Conservation (phyloP, 2,329 filamentous ascomycete species). For the Fusarium tuaranense region DNA sequence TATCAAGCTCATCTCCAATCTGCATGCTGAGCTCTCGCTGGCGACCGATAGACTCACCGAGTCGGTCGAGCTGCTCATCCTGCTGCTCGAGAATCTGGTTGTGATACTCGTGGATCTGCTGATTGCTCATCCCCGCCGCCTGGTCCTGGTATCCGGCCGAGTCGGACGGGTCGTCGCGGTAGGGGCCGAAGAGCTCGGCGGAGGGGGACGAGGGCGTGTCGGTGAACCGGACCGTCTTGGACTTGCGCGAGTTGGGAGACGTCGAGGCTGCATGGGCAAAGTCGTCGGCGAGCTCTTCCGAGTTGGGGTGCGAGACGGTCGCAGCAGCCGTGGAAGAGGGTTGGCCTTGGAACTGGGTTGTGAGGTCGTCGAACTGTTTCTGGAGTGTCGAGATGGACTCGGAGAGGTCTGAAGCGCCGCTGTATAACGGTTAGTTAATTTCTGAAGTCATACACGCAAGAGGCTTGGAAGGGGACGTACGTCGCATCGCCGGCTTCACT, state of each 20-base stretch:
- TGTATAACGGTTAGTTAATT: slow-evolving; percentile 34
- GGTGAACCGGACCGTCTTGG: slow-evolving; percentile 89
- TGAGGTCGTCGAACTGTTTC: slow-evolving; percentile 81
- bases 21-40: slow-evolving; percentile 94
- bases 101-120: slow-evolving; percentile 90
- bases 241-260: slow-evolving; percentile 46
- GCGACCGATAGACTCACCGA: slow-evolving; percentile 87
- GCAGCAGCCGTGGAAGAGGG: slow-evolving; percentile 61
- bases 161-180: slow-evolving; percentile 76
- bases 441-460: background rate
- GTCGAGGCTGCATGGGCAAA: slow-evolving; percentile 72
- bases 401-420: slow-evolving; percentile 62
- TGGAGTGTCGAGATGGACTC: slow-evolving; percentile 77
- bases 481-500: slow-evolving; percentile 72
- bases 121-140: slow-evolving; percentile 75
- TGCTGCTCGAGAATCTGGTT: slow-evolving; percentile 84
- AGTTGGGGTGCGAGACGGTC: slow-evolving; percentile 71
- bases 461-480: slow-evolving; percentile 55
- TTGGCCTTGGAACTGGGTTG: slow-evolving; percentile 82
- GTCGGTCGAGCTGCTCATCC: slow-evolving; percentile 89
- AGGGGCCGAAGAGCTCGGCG: slow-evolving; percentile 65
- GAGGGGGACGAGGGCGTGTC: slow-evolving; percentile 65
- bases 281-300: slow-evolving; percentile 70
- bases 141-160: slow-evolving; percentile 70
- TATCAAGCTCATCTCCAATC: slow-evolving; percentile 95